Base-by-base conservation (phyloP, 768 basidiomycete genomes). In the Dentipellis fragilis region DNA sequence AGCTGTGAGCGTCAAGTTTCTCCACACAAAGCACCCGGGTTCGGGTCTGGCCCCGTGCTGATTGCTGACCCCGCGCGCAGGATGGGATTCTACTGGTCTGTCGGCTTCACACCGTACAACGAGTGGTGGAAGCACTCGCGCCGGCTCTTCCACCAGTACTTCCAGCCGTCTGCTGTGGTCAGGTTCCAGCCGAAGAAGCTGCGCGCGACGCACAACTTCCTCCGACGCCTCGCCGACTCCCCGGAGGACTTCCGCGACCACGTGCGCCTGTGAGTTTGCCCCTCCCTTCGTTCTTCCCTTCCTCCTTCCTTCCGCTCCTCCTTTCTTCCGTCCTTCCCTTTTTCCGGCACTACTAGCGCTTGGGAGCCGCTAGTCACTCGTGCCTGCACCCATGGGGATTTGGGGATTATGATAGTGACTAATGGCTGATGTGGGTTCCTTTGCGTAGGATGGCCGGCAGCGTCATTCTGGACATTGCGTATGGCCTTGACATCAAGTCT, bases 221-320 rank as follows among this genome's bases (percentile, higher is more conserved):
- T 76, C 40, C 62, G 63, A 11, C 65, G 63, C 14, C 63, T 76
- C 17, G 49, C 72, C 14, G 65, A 68, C 7, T 59, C 62, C 11
- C 71, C 73, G 22, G 66, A 70, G 1, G 63, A 66, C 53, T 64
- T 71, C 19, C 54, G 66, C 9, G 65, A 66, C 10, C 71, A 72
- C 38, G 58, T 75, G 35, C 65, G 66, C 40, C 68, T 71, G 29
- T 29, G 29, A 29, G 29, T 29, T 59, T 10, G 67, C 68, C 45
- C 53, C 59, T 19, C 51, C 54, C 45, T 5, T 38, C 22, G 5
- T 42, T 42, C 14, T 3, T 14, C 40, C 14, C 3, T 19, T 4
- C 9, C 40, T 4, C 40, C 40, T 42, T 14, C 19, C 19, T 19
- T 9, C 14, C 40, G 14, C 19, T 42, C 40, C 14, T 42, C 19